A percentile compares a stretch with the other conserved stretches of the same genome.
Evolutionary conservation across 345 rosid species (phyloP).

Genomic region (Brassica nigra): DNA sequence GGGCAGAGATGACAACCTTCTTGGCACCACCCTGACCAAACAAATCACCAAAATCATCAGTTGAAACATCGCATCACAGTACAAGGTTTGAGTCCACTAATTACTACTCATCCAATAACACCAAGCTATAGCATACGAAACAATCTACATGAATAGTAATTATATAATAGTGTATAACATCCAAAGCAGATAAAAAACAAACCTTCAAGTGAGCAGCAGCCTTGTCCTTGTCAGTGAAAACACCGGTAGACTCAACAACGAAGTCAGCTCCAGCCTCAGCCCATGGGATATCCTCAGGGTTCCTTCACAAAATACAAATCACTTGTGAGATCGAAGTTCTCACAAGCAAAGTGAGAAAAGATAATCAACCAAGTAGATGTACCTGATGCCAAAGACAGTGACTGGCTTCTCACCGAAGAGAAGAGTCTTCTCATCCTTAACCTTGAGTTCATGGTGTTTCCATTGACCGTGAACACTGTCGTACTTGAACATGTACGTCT

Average conservation of each 20-base stretch:
- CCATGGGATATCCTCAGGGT: conserved; percentile 97
- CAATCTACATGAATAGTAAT: not conserved
- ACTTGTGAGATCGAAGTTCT: not conserved
- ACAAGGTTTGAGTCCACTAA: not conserved
- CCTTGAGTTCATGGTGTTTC: conserved; percentile 80
- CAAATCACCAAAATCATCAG: not conserved
- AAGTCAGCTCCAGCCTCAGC: conserved; percentile 71
- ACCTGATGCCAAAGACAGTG: conserved; percentile 78
- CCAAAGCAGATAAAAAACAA: not conserved
- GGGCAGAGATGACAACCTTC: conserved; percentile 91
- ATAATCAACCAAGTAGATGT: not conserved
- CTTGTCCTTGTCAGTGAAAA: conserved; percentile 94
- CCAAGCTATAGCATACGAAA: not conserved
- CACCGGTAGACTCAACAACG: conserved; percentile 87
- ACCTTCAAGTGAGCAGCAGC: conserved; percentile 99
- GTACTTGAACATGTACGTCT: conserved; percentile 94
- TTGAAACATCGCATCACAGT: not conserved
- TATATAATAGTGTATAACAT: not conserved
- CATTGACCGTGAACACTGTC: conserved; percentile 96
- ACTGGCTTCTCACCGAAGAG: conserved; percentile 83
- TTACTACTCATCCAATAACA: not conserved
- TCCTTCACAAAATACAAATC: conserved; percentile 44
- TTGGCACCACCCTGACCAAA: conserved; percentile 84
- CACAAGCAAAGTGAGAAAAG: not conserved
- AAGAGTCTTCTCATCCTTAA: conserved; percentile 81